A percentile compares a stretch with the other conserved stretches of the same genome.
phyloP scores from a whole-genome alignment of 2,329 filamentous ascomycete species.

The Epicoccum nigrum region DNA sequence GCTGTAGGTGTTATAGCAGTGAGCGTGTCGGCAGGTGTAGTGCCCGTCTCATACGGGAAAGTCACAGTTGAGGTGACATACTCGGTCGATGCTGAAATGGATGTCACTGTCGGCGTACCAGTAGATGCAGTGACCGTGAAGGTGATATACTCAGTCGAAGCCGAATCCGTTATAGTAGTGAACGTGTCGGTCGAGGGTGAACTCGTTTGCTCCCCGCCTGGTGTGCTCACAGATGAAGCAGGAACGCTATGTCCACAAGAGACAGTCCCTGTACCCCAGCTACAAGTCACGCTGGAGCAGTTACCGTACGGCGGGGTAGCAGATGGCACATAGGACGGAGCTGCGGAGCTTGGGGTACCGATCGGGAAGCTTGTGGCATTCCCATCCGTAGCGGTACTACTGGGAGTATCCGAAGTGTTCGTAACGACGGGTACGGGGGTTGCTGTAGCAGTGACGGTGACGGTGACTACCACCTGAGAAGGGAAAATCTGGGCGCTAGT shows the following conservation, averaged over 20 bases:
- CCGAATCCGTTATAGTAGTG: too few species aligned
- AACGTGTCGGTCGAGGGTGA: not conserved
- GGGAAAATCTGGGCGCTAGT: constrained; percentile 6
- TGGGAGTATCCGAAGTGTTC: constrained; percentile 13
- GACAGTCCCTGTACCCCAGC: constrained; percentile 1
- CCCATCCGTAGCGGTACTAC: constrained; percentile 25
- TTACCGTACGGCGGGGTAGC: constrained; percentile 12
- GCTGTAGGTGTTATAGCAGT: too few species aligned
- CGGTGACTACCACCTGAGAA: constrained; percentile 6
- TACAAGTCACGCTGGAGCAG: not conserved
- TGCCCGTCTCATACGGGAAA: too few species aligned
- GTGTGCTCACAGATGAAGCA: not conserved
- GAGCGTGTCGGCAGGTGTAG: too few species aligned
- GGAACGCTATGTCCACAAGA: constrained; percentile 12
- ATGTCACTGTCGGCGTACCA: too few species aligned
- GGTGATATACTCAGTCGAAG: too few species aligned
- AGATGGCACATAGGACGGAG: constrained; percentile 3
- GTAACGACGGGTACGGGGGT: constrained; percentile 1
- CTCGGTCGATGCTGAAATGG: too few species aligned
- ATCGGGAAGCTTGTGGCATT: constrained; percentile 26
- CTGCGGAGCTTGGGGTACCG: constrained; percentile 15
- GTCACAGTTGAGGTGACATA: too few species aligned
- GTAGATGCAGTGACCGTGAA: too few species aligned
- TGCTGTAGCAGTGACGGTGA: constrained; percentile 6
- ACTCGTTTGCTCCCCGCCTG: constrained; percentile 5